Base-by-base conservation (phyloP, 2,329 filamentous ascomycete genomes). In the Apiospora kogelbergensis region DNA sequence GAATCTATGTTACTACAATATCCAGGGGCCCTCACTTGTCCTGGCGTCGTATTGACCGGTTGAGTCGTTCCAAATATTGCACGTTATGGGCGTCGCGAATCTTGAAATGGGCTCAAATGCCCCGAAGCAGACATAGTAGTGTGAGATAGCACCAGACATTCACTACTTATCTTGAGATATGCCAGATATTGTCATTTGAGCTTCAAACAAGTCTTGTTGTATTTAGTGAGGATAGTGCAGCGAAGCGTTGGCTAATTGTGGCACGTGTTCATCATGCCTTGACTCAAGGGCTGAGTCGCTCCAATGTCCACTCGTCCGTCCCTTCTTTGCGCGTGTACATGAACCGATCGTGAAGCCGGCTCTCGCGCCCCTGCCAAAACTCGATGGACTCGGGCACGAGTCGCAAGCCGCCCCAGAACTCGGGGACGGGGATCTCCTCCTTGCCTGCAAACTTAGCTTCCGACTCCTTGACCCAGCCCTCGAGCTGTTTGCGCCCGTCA, bases 311-410 rank as follows among this genome's bases (percentile, higher is more conserved):
- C 3, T 80, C 53, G 68, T 81, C 81, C 73, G 77, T 79, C 15
- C 75, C 77, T 57, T 83, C 84, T 65, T 88, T 85, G 78, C 88
- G 90, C 68, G 89, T 89, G 81, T 98, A 98, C 71, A 90, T 87
- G 79, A 99, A 98, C 30, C 96, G 91, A 84, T 99, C 96, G 82
- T 99, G 96, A 80, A 99, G 82, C 70, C 96, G 87, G 81, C 91
- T 97, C 78, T 93, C 88, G 75, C 96, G 88, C 2, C 96, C 96
- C 84, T 98, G 95, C 90, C 96, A 99, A 79, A 99, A 99, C 86
- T 99, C 96, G 65, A 99, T 87, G 74, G 89, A 88, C 77, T 94
- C 92, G 0, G 96, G 95, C 72, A 95, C 86, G 70, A 99, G 88
- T 74, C 95, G 89, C 79, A 98, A 78, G 0, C 96, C 96, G 40